Evolutionary conservation across 2,329 filamentous ascomycete species (phyloP).

Genomic region (Ampelomyces quisqualis): DNA sequence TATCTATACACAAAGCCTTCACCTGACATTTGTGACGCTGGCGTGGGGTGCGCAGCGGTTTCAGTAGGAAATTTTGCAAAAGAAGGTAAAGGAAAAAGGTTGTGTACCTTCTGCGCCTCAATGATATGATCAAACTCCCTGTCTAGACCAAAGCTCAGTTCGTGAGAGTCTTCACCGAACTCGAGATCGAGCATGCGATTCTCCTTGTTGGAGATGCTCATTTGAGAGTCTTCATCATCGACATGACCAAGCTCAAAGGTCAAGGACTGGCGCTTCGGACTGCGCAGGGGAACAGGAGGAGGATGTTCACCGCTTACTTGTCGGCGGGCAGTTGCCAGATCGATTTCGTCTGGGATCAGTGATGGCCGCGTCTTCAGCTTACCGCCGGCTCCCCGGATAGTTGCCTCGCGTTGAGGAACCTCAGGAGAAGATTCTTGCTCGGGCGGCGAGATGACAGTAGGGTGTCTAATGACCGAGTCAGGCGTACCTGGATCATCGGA

Average conservation of each 20-base stretch:
- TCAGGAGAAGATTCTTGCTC: conserved; percentile 57
- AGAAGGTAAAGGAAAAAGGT: conserved; percentile 39
- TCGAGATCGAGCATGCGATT: conserved; percentile 72
- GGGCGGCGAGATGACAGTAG: conserved; percentile 48
- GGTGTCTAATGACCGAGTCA: conserved; percentile 85
- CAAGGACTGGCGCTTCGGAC: conserved; percentile 42
- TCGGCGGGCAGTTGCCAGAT: conserved; percentile 84
- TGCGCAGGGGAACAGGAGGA: conserved; percentile 44
- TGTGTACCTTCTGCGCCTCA: conserved; percentile 91
- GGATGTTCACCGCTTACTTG: conserved; percentile 75
- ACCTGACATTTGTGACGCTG: conserved; percentile 28
- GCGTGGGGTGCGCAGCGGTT: conserved; percentile 19
- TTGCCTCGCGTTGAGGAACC: conserved; percentile 80
- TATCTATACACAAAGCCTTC: conserved; percentile 34
- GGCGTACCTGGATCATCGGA: conserved; percentile 71
- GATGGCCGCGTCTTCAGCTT: conserved; percentile 88
- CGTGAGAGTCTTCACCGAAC: conserved; percentile 66
- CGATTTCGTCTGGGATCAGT: conserved; percentile 78
- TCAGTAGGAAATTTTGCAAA: conserved; percentile 35
- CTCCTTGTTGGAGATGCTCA: conserved; percentile 34
- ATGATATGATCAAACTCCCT: conserved; percentile 94
- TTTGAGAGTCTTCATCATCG: conserved; percentile 36
- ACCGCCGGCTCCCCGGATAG: conserved; percentile 83
- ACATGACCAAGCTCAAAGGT: conserved; percentile 36
- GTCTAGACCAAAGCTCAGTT: conserved; percentile 82